Evolutionary conservation across 2,329 filamentous ascomycete species (phyloP), one percentile per base, ranked within the genome.

Genomic region (Pleomassaria siparia): DNA sequence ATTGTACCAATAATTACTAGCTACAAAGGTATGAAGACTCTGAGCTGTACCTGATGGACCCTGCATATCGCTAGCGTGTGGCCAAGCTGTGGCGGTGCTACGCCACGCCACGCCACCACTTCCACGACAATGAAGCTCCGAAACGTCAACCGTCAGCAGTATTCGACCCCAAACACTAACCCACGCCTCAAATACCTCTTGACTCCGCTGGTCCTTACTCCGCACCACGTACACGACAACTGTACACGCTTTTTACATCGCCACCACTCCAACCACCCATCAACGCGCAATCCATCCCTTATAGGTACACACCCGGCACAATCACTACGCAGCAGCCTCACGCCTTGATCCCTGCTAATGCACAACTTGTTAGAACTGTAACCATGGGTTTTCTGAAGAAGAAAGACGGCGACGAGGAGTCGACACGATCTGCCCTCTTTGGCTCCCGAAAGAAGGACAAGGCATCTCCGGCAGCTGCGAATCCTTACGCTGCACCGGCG

Each of bases 341-440:
- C 26, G 32, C 35, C 36, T 22, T n/a, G 29, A 30, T 13, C 41
- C 21, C 29, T 41, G 40, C 41, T 41, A 43, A 35, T n/a, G n/a
- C n/a, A n/a, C 39, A 42, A 18, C 16, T 25, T 2, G 35, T 9
- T 13, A 30, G 28, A 24, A 35, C n/a, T 32, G 41, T 35, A 18
- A 47, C 64, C 35, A 76, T 75, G 74, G 73, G 74, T 30, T 74
- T 82, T 57, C 68, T 74, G 42, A 82, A 81, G 65, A 78, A 73
- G 56, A 84, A 83, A 64, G 76, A 74, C 52, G 75, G 73, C 53
- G 74, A 72, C 60, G 80, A 80, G 54, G 77, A 79, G 40, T 73
- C 80, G 49, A 76, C 74, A 65, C 79, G 81, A 66, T 73, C 72
- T 47, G 79, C 80, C n/a, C 78, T 85, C 25, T 85, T 85, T 58